Evolutionary conservation across 2,329 filamentous ascomycete genomes (phyloP).

Genomic region (Arthrobotrys sphaeroides): DNA sequence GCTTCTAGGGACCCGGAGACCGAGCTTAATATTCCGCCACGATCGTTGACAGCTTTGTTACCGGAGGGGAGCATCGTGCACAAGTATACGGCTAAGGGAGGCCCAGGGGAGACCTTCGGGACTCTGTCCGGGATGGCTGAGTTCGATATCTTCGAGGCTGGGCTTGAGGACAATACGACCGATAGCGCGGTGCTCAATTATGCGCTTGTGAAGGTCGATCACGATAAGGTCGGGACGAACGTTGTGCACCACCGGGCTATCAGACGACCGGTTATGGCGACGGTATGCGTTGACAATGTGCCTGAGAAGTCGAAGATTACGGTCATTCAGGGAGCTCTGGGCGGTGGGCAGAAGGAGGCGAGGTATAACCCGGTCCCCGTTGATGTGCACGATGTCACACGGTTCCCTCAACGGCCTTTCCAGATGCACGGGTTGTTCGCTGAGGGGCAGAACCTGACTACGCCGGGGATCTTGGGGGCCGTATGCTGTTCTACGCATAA

Average conservation of each 20-base stretch:
- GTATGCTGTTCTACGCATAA: slow-evolving; percentile 30
- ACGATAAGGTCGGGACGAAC: slow-evolving; percentile 26
- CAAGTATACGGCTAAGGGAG: slow-evolving; percentile 13
- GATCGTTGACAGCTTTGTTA: slow-evolving; percentile 20
- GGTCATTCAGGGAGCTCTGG: slow-evolving; percentile 11
- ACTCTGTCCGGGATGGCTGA: slow-evolving; percentile 39
- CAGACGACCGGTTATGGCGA: background rate
- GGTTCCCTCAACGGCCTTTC: slow-evolving; percentile 42
- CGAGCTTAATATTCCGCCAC: slow-evolving; percentile 39
- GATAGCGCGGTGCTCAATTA: slow-evolving; percentile 36
- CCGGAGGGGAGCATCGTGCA: slow-evolving; percentile 44
- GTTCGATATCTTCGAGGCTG: slow-evolving; percentile 26
- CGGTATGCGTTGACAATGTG: background rate
- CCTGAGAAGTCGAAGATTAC: slow-evolving; percentile 25
- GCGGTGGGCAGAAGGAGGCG: slow-evolving; percentile 22
- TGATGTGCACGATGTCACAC: slow-evolving; percentile 30
- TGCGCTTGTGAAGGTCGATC: slow-evolving; percentile 42
- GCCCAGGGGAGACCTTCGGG: slow-evolving; percentile 19
- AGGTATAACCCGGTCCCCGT: slow-evolving; percentile 32
- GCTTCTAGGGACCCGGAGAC: slow-evolving; percentile 34
- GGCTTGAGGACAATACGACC: background rate
- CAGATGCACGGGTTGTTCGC: slow-evolving; percentile 41
- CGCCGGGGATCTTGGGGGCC: slow-evolving; percentile 29
- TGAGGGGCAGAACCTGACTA: slow-evolving; percentile 26
- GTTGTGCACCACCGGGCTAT: slow-evolving; percentile 13